Evolutionary conservation across 768 basidiomycete species (phyloP).

Genomic region (Tulasnella sp.): DNA sequence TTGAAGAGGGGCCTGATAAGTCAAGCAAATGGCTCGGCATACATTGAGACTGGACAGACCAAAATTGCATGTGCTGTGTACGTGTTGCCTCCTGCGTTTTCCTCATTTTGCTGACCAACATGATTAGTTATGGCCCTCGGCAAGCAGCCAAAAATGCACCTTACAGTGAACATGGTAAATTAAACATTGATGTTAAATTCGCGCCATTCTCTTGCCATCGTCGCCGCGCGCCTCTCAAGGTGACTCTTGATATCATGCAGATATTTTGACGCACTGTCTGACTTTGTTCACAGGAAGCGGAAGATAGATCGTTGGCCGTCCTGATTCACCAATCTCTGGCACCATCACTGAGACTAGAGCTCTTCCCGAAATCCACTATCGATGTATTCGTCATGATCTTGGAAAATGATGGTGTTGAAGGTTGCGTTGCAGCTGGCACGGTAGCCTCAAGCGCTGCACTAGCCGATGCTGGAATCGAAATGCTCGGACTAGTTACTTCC

Average conservation of each 20-base stretch:
- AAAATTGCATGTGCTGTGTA: conserved; percentile 97
- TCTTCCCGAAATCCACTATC: conserved; percentile 86
- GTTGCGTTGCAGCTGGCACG: conserved; percentile 72
- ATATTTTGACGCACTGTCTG: neutral
- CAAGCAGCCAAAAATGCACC: conserved; percentile 59
- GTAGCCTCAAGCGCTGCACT: conserved; percentile 84
- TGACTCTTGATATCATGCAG: conserved; percentile 29
- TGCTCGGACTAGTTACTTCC: conserved; percentile 76
- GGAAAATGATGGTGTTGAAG: conserved; percentile 85
- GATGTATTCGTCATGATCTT: conserved; percentile 85
- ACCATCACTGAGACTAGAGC: conserved; percentile 73
- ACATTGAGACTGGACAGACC: conserved; percentile 81
- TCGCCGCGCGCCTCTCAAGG: conserved; percentile 73
- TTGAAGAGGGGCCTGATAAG: conserved; percentile 79
- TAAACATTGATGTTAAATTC: conserved; percentile 96
- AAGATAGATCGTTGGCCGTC: conserved; percentile 73
- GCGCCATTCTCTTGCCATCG: conserved; percentile 78
- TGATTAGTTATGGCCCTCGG: conserved; percentile 62
- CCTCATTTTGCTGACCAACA: conserved; percentile 11
- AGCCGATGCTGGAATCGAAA: conserved; percentile 85
- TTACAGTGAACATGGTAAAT: conserved; percentile 75
- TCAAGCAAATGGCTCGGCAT: conserved; percentile 93
- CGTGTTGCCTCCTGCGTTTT: conserved; percentile 25
- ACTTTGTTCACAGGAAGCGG: conserved; percentile 58
- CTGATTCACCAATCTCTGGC: conserved; percentile 76